Base-by-base conservation (phyloP, 2,329 filamentous ascomycete genomes). In the Magnaporthiopsis rhizophila region DNA sequence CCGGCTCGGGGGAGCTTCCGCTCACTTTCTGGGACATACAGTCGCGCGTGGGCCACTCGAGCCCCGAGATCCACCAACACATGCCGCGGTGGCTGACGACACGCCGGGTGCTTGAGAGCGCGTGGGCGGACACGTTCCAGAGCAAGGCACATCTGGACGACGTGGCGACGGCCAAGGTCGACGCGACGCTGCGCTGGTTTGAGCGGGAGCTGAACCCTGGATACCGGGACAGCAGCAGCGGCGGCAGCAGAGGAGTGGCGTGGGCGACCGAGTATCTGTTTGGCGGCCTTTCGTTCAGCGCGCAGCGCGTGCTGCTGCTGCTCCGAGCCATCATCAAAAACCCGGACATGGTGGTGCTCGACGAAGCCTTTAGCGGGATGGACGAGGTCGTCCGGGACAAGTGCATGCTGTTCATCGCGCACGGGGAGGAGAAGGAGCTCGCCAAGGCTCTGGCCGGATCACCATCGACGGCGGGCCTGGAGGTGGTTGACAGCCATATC, bases 21-120 rank as follows among this genome's bases (percentile, higher is more conserved):
- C 86, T 98, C 45, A 96, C 91, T 0, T 89, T 97, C 65, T 98
- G 96, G 81, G 93, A 98, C 67, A 86, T 99, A 9, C 95, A 98
- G 74, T 83, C 87, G 0, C 88, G 91, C 30, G 91, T 99, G 68
- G 95, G 95, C 13, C 93, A 98, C 74, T 95, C 92, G 0, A 96
- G 91, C 66, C 95, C 95, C 0, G 95, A 98, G 73, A 90, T 98
- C 5, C 93, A 98, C 71, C 88, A 91, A 63, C 92, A 96, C 75
- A 97, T 98, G 78, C 94, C 95, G 0, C 88, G 89, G 61, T 81
- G 84, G 50, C 79, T 97, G 60, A 89, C 87, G 0, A 78, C 97
- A 12, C 85, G 91, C 2, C 83, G 89, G 62, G 84, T 91, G 0
- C 74, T 99, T 0, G 91, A 95, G 72, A 94, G 89, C 62, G 92